These are phyloP conservation scores for Populus nigra DNA, from an alignment of 345 rosid genomes.

Conservation along the genomic window DNA sequence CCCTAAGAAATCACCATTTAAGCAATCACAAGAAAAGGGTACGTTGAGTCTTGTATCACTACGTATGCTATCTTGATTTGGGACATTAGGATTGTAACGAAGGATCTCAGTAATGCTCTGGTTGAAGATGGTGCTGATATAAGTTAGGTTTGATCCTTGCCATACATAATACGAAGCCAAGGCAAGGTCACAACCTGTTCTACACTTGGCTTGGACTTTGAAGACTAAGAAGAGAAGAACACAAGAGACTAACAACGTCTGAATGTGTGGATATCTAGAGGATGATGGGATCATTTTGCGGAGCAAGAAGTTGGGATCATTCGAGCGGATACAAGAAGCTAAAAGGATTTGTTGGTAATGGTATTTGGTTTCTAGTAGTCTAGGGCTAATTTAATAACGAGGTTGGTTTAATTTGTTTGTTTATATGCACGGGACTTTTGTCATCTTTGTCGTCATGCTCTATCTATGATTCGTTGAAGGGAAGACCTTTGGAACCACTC, in stretches of 20 bases:
- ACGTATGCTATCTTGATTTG: constrained; percentile 20
- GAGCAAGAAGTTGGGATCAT: not conserved
- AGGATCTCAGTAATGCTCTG: constrained; percentile 24
- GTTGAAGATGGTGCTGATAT: constrained; percentile 35
- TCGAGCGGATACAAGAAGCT: not conserved
- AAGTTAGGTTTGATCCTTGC: constrained; percentile 40
- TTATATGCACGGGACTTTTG: no score
- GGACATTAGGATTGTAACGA: constrained; percentile 30
- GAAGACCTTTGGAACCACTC: no score
- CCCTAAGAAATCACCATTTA: constrained; percentile 46
- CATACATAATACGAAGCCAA: constrained; percentile 42
- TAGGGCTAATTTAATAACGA: no score
- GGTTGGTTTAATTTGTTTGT: no score
- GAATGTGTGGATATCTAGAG: not conserved
- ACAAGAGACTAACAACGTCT: not conserved
- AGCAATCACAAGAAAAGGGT: constrained; percentile 48
- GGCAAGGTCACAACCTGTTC: constrained; percentile 39
- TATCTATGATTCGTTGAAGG: no score
- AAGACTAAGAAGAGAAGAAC: constrained; percentile 7
- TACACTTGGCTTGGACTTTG: constrained; percentile 34
- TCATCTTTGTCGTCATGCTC: no score
- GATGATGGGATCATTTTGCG: constrained; percentile 1
- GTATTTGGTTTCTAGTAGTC: no score
- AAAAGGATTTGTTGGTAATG: not conserved
- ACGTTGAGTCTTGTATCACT: constrained; percentile 28